These are phyloP conservation scores for Aspergillus sojae DNA, from an alignment of 2,329 filamentous ascomycete species.

Conservation along the genomic window DNA sequence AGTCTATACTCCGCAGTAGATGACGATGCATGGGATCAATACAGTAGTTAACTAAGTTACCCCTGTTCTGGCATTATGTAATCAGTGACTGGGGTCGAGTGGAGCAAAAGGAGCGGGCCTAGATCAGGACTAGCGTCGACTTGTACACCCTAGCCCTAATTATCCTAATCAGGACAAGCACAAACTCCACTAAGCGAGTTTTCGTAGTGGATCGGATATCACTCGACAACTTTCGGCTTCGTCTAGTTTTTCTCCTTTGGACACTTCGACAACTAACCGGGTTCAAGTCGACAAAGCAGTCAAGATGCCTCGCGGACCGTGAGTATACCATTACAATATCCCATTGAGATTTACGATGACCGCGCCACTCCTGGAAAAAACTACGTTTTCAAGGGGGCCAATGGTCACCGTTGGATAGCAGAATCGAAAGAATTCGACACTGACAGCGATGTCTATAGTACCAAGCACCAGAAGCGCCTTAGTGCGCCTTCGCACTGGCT, in stretches of 20 bases:
- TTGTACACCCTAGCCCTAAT: constrained; percentile 22
- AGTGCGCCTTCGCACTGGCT: constrained; percentile 99
- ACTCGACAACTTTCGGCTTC: constrained; percentile 22
- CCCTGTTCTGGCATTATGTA: constrained; percentile 1
- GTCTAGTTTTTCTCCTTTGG: constrained; percentile 27
- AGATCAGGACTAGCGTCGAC: constrained; percentile 35
- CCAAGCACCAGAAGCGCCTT: constrained; percentile 99
- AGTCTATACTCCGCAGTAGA: background rate
- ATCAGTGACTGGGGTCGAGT: constrained; percentile 5
- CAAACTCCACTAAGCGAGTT: constrained; percentile 37
- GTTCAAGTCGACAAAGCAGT: constrained; percentile 45
- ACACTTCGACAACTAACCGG: constrained; percentile 42
- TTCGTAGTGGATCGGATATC: constrained; percentile 25
- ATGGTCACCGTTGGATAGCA: background rate
- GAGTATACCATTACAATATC: constrained; percentile 38
- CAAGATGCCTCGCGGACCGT: constrained; percentile 62
- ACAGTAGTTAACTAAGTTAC: too few species aligned
- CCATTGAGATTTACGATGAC: background rate
- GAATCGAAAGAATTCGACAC: constrained; percentile 17
- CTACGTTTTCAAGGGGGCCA: background rate
- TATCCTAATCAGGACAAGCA: constrained; percentile 21
- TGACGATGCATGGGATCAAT: too few species aligned
- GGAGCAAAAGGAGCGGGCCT: constrained; percentile 7
- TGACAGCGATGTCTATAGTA: constrained; percentile 58
- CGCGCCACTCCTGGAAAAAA: background rate